Percentiles rank a stretch among this genome's conserved stretches.
phyloP scores from a whole-genome alignment of 345 rosid species.

The Pugionium dolabratum region DNA sequence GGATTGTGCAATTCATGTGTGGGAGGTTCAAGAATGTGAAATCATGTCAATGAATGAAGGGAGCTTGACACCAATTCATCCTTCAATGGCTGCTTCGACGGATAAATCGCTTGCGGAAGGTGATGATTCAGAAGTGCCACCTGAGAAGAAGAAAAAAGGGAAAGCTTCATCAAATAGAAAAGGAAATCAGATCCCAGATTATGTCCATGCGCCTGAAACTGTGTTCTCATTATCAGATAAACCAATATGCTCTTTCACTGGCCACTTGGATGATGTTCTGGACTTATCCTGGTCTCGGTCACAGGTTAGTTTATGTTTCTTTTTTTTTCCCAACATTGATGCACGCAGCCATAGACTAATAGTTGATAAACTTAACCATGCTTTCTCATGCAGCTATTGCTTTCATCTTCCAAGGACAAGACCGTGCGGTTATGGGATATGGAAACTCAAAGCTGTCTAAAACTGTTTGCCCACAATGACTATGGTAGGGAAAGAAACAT shows the following conservation, averaged over 20 bases:
- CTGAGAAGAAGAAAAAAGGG: slow-evolving; percentile 68
- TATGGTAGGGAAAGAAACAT: slow-evolving; percentile 54
- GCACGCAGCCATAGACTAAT: slow-evolving; percentile 1
- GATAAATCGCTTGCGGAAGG: slow-evolving; percentile 38
- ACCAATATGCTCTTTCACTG: slow-evolving; percentile 79
- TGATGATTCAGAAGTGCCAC: slow-evolving; percentile 40
- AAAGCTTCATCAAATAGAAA: slow-evolving; percentile 49
- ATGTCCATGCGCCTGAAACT: slow-evolving; percentile 81
- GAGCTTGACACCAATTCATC: slow-evolving; percentile 59
- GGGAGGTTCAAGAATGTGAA: slow-evolving; percentile 97
- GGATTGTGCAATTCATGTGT: slow-evolving; percentile 67
- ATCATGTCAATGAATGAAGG: slow-evolving; percentile 70
- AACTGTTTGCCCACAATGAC: slow-evolving; percentile 90
- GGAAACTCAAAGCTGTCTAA: slow-evolving; percentile 75
- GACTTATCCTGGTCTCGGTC: slow-evolving; percentile 94
- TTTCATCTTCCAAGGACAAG: slow-evolving; percentile 98
- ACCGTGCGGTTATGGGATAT: slow-evolving; percentile 93
- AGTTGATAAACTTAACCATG: slow-evolving; percentile 2
- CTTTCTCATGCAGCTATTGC: slow-evolving; percentile 57
- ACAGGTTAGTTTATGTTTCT: slow-evolving; percentile 54
- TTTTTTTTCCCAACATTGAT: slow-evolving; percentile 7
- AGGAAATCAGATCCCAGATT: slow-evolving; percentile 63
- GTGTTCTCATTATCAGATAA: slow-evolving; percentile 77
- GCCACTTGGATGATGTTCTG: slow-evolving; percentile 87
- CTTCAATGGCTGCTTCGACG: slow-evolving; percentile 43